Percentiles rank a stretch among this genome's conserved stretches.
These are phyloP conservation scores for Phylloporus sp. DNA, from an alignment of 768 basidiomycete genomes.

Conservation along the genomic window DNA sequence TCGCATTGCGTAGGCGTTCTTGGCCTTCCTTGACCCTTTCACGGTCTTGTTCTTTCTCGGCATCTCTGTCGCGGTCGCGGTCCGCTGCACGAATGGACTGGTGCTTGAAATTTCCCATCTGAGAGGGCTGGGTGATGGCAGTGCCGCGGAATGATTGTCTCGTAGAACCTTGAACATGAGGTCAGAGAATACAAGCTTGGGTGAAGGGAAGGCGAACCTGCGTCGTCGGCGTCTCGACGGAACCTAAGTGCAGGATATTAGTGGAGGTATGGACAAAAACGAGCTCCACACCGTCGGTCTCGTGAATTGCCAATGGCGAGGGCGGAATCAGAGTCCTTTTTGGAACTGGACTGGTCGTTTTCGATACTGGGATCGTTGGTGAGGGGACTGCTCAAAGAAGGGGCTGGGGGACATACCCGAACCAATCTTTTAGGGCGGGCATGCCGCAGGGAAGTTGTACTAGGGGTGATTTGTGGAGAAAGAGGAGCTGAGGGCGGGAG, in stretches of 20 bases:
- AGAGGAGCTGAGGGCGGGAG: conserved; percentile 62
- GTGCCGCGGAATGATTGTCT: conserved; percentile 67
- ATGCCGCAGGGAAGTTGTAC: conserved; percentile 67
- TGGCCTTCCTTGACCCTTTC: conserved; percentile 74
- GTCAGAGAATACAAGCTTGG: conserved; percentile 4
- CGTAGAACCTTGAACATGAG: conserved; percentile 41
- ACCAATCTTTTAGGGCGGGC: conserved; percentile 84
- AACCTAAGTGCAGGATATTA: conserved; percentile 43
- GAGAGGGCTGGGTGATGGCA: conserved; percentile 68
- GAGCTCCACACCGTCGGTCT: conserved; percentile 58
- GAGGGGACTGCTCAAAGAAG: conserved; percentile 5
- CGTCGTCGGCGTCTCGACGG: conserved; percentile 72
- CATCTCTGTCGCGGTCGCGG: conserved; percentile 45
- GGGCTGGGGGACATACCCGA: conserved; percentile 56
- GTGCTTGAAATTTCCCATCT: conserved; percentile 92
- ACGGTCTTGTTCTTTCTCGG: conserved; percentile 46
- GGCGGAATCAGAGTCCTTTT: conserved; percentile 61
- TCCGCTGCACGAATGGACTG: conserved; percentile 71
- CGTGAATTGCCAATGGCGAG: conserved; percentile 47
- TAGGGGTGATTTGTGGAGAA: conserved; percentile 68
- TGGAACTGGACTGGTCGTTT: conserved; percentile 37
- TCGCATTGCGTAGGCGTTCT: conserved; percentile 69
- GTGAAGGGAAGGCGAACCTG: conserved; percentile 40
- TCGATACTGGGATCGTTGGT: conserved; percentile 41
- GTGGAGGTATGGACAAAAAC: neutral